Base-by-base conservation (phyloP, 805 yeast genomes). In the Pichia sporocuriosa region DNA sequence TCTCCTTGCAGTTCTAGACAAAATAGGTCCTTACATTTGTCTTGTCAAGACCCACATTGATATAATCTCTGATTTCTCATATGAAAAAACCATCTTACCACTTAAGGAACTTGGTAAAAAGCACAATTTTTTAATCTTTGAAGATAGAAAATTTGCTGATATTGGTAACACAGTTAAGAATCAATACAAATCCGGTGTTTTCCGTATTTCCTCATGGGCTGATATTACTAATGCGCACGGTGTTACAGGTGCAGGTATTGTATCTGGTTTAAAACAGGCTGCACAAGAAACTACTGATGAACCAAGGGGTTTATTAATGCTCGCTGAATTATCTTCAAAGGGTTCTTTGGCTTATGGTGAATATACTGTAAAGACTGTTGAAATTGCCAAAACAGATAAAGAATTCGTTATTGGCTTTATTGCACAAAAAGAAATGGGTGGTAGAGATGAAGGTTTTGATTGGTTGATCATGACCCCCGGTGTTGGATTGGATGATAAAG, bases 401-500 rank as follows among this genome's bases (percentile, higher is more conserved):
- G 88, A 82, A 45, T 93, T 93, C 66, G 96, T 87, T 24, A 82
- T 93, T 65, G 99, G 99, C 0, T 93, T 90, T 62, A 93, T 93
- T 65, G 97, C 98, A 0, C 97, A 88, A 61, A 75, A 76, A 56
- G 80, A 81, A 44, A 84, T 89, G 85, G 88, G 88, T 23, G 89
- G 88, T 13, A 71, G 73, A 33, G 81, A 74, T 3, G 93, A 81
- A 54, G 93, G 90, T 1, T 89, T 84, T 55, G 98, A 93, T 65
- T 93, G 97, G 96, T 65, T 93, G 31, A 77, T 89, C 44, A 81
- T 93, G 93, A 90, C 98, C 1, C 99, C 99, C 0, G 99, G 99
- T 47, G 98, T 93, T 30, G 97, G 97, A 3, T 72, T 93, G 39
- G 98, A 90, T 58, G 97, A 90, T 58, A 93, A 83, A 61, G 97